Conservation (phyloP, 2,329 filamentous ascomycete species). For the Tolypocladium inflatum region DNA sequence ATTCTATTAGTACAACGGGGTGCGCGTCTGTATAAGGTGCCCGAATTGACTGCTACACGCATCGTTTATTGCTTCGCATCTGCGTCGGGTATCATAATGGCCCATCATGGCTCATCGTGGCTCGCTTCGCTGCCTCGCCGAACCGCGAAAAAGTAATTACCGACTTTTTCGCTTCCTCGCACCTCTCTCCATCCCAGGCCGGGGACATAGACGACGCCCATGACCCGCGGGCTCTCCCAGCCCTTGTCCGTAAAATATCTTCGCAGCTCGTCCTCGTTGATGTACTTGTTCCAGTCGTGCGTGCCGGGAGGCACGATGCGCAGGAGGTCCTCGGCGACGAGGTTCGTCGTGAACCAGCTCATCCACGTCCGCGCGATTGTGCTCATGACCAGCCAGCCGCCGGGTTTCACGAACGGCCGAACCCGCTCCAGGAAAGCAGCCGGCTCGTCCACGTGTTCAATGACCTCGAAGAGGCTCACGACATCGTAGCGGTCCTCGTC, state of each 20-base stretch:
- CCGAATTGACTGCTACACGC: background rate
- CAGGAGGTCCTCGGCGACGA: constrained; percentile 81
- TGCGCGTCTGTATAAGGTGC: background rate
- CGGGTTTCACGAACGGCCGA: constrained; percentile 70
- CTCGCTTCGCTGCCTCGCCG: constrained; percentile 27
- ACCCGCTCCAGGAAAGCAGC: constrained; percentile 63
- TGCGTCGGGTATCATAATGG: background rate
- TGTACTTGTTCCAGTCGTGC: constrained; percentile 94
- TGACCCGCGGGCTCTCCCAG: constrained; percentile 53
- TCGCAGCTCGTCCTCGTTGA: constrained; percentile 73
- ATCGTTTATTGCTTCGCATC: too few species aligned
- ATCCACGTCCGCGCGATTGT: constrained; percentile 87
- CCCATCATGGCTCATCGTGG: background rate
- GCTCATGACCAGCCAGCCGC: constrained; percentile 86
- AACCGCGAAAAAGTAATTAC: constrained; percentile 94
- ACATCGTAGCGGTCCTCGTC: constrained; percentile 56
- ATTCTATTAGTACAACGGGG: background rate
- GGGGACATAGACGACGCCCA: constrained; percentile 86
- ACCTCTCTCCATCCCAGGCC: constrained; percentile 85
- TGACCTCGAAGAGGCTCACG: constrained; percentile 84
- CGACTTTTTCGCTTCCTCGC: constrained; percentile 68
- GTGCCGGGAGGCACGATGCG: constrained; percentile 86
- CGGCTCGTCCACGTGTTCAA: constrained; percentile 81
- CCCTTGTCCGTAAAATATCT: constrained; percentile 40
- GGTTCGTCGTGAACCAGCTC: constrained; percentile 86